A percentile compares a stretch with the other conserved stretches of the same genome.
Evolutionary conservation across 129 eudicot species (phyloP).

Genomic region (Rutidosis leptorrhynchoides): DNA sequence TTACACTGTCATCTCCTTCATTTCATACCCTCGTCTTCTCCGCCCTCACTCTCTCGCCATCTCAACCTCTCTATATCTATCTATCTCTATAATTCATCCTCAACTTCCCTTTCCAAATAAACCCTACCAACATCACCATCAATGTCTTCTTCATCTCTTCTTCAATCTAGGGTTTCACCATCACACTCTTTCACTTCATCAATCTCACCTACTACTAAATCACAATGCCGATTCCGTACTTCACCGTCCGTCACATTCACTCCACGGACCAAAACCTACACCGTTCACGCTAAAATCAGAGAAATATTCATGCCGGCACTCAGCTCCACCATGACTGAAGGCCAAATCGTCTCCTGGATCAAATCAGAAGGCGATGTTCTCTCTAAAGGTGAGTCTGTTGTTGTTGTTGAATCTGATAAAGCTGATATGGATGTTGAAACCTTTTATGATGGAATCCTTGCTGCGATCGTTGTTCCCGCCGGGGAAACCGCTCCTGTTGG

Average conservation of each 20-base stretch:
- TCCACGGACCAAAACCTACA: constrained; percentile 28
- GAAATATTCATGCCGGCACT: constrained; percentile 98
- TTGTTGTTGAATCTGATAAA: constrained; percentile 89
- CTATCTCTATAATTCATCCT: constrained; percentile 6
- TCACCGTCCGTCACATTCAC: constrained; percentile 35
- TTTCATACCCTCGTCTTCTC: constrained; percentile 63
- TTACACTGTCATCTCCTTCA: constrained; percentile 21
- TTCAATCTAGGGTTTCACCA: constrained; percentile 39
- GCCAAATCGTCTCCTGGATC: constrained; percentile 85
- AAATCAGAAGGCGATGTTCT: constrained; percentile 80
- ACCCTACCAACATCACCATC: neutral
- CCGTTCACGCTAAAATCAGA: constrained; percentile 63
- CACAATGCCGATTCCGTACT: constrained; percentile 30
- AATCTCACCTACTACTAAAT: constrained; percentile 27
- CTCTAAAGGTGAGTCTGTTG: constrained; percentile 79
- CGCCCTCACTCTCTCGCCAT: constrained; percentile 38
- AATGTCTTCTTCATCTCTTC: constrained; percentile 54
- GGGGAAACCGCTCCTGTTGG: constrained; percentile 89
- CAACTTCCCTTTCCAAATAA: neutral
- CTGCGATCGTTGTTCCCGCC: constrained; percentile 75
- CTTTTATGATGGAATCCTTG: constrained; percentile 73
- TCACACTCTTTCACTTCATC: constrained; percentile 57
- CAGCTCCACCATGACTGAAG: constrained; percentile 96
- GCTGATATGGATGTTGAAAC: constrained; percentile 98
- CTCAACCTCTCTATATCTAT: neutral